These are phyloP conservation scores for Phytophthora multivora DNA, from an alignment of 352 stramenopile genomes.

Conservation along the genomic window DNA sequence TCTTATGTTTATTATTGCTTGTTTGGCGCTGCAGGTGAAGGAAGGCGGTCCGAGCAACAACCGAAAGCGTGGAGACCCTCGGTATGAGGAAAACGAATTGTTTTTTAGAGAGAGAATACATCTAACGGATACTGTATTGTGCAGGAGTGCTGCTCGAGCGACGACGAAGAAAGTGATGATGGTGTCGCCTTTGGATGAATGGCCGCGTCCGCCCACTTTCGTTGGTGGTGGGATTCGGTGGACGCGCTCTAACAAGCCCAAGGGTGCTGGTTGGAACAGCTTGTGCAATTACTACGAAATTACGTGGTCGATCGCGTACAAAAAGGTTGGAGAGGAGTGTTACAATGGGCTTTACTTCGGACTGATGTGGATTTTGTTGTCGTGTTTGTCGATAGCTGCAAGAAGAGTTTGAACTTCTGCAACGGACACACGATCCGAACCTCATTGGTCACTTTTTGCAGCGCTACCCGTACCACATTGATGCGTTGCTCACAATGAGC, in stretches of 20 bases:
- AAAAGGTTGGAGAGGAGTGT: constrained; percentile 54
- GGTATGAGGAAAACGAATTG: constrained; percentile 30
- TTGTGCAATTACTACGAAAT: constrained; percentile 84
- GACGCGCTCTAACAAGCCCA: constrained; percentile 81
- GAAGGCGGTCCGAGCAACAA: constrained; percentile 50
- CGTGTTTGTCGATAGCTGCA: constrained; percentile 46
- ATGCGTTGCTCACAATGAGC: constrained; percentile 85
- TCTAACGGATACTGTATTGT: constrained; percentile 9
- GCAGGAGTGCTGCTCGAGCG: constrained; percentile 57
- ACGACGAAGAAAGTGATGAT: constrained; percentile 78
- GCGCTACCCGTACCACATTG: constrained; percentile 86
- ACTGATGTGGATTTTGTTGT: not conserved
- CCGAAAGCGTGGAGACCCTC: constrained; percentile 61
- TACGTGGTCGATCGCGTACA: constrained; percentile 88
- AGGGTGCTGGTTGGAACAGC: constrained; percentile 65
- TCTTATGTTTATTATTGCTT: not conserved
- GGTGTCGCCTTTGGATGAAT: constrained; percentile 81
- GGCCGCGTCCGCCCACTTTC: constrained; percentile 86
- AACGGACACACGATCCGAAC: constrained; percentile 85
- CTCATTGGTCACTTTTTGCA: constrained; percentile 80
- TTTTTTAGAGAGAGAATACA: not conserved
- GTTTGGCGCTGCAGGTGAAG: constrained; percentile 53
- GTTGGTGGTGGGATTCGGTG: constrained; percentile 86
- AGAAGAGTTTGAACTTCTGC: constrained; percentile 83
- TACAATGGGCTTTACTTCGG: not conserved